Conservation (phyloP, 1,139 yeast genomes). For the Sugiyamaella paludigena region DNA sequence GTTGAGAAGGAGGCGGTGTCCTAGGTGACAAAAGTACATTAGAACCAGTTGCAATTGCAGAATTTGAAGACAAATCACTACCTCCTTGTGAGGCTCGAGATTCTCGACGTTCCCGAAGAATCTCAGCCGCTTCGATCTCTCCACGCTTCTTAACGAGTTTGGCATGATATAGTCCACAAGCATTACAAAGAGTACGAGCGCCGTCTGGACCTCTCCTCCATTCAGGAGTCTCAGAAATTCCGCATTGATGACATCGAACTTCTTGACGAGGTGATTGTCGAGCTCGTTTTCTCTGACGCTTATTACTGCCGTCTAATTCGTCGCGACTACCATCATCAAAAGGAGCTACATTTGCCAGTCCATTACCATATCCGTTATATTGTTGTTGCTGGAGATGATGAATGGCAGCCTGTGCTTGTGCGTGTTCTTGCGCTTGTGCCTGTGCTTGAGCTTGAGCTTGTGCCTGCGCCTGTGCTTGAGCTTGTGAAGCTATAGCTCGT, state of each 20-base stretch:
- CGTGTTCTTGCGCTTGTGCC: slow-evolving; percentile 12
- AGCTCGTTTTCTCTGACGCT: slow-evolving; percentile 17
- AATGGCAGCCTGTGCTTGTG: slow-evolving; percentile 9
- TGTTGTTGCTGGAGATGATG: slow-evolving; percentile 4
- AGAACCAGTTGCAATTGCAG: too few relatives aligned
- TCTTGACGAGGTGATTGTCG: slow-evolving; percentile 24
- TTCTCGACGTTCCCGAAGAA: slow-evolving; percentile 35
- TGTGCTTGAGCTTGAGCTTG: slow-evolving; percentile 15
- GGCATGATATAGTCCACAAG: slow-evolving; percentile 83
- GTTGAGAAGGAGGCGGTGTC: too few relatives aligned
- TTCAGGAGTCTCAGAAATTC: slow-evolving; percentile 82
- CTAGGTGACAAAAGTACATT: too few relatives aligned
- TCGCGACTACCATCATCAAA: slow-evolving; percentile 1
- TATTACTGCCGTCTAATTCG: neutral
- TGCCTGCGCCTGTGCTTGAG: slow-evolving; percentile 12
- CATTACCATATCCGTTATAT: slow-evolving; percentile 2
- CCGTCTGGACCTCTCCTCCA: slow-evolving; percentile 93
- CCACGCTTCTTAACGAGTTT: slow-evolving; percentile 68
- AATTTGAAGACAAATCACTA: too few relatives aligned
- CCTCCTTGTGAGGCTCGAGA: slow-evolving; percentile 9
- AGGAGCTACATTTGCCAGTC: neutral
- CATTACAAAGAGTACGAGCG: slow-evolving; percentile 79
- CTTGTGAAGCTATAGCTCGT: slow-evolving; percentile 11
- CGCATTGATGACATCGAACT: slow-evolving; percentile 60
- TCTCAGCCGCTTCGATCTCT: slow-evolving; percentile 56